A percentile compares a stretch with the other conserved stretches of the same genome.
phyloP scores from a whole-genome alignment of 1,139 yeast genomes.

The Nakaseomyces sp. region DNA sequence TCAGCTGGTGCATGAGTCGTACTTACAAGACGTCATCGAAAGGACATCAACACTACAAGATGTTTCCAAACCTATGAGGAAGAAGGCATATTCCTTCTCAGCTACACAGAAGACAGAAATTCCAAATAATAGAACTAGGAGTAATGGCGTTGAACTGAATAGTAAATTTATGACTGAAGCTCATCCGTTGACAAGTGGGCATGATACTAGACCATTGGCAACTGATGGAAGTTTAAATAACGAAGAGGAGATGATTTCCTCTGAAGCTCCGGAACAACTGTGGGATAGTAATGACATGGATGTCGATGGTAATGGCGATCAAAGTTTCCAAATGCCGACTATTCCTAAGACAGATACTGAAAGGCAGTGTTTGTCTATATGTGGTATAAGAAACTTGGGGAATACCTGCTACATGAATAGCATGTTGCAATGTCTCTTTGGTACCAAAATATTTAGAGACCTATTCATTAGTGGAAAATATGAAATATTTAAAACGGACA shows the following conservation, averaged over 20 bases:
- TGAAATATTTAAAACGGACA: constrained; percentile 33
- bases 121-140: not conserved
- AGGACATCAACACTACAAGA: not conserved
- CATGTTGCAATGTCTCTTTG: constrained; percentile 54
- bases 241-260: no score
- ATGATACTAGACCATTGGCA: no score
- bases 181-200: no score
- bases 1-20: not conserved
- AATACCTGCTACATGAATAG: constrained; percentile 64
- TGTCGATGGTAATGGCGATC: not conserved
- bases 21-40: not conserved
- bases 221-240: no score
- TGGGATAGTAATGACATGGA: no score
- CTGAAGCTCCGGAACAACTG: no score
- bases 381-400: constrained; percentile 58
- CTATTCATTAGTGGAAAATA: constrained; percentile 37
- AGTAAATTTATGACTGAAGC: no score
- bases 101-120: no score
- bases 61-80: not conserved
- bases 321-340: not conserved
- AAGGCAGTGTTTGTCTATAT: constrained; percentile 34
- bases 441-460: constrained; percentile 37
- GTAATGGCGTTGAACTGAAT: no score
- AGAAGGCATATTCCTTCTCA: constrained; percentile 1
- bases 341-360: not conserved